These are phyloP conservation scores for Ophiostoma fasciatum DNA, from an alignment of 2,329 filamentous ascomycete species.

Conservation along the genomic window DNA sequence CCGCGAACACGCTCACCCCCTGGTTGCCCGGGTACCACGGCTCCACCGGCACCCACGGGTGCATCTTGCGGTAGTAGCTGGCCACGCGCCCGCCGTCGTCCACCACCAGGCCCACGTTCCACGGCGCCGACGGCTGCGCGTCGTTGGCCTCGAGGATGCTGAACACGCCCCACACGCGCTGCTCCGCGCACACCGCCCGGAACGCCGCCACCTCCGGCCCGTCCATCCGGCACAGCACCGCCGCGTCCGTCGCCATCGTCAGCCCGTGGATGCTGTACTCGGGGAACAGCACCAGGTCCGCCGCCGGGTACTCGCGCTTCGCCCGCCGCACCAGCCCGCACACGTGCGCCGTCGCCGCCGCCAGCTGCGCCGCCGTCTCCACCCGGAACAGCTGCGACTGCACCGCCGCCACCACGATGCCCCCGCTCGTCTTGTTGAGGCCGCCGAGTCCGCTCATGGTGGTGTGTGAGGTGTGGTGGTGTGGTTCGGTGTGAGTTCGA, in stretches of 20 bases:
- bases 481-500: too few relatives aligned
- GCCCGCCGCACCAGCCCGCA: constrained; percentile 3
- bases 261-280: constrained; percentile 7
- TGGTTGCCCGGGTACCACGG: constrained; percentile 6
- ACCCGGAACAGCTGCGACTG: constrained; percentile 7
- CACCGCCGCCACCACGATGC: constrained; percentile 4
- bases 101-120: constrained; percentile 6
- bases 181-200: constrained; percentile 1
- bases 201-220: constrained; percentile 6
- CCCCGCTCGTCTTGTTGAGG: constrained; percentile 6
- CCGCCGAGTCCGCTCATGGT: constrained; percentile 6
- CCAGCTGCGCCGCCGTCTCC: background rate
- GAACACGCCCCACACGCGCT: constrained; percentile 5
- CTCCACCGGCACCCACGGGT: constrained; percentile 6
- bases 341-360: constrained; percentile 1
- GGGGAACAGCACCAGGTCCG: constrained; percentile 6
- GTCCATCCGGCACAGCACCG: constrained; percentile 3
- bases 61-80: constrained; percentile 7
- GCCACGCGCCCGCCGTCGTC: background rate
- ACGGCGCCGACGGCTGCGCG: background rate
- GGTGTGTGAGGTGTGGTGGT: background rate
- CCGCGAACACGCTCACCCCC: constrained; percentile 2
- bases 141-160: constrained; percentile 6
- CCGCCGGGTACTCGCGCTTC: constrained; percentile 3
- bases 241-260: constrained; percentile 2